Evolutionary conservation across 2,329 filamentous ascomycete species (phyloP).

Genomic region (Bipolaris victoriae): DNA sequence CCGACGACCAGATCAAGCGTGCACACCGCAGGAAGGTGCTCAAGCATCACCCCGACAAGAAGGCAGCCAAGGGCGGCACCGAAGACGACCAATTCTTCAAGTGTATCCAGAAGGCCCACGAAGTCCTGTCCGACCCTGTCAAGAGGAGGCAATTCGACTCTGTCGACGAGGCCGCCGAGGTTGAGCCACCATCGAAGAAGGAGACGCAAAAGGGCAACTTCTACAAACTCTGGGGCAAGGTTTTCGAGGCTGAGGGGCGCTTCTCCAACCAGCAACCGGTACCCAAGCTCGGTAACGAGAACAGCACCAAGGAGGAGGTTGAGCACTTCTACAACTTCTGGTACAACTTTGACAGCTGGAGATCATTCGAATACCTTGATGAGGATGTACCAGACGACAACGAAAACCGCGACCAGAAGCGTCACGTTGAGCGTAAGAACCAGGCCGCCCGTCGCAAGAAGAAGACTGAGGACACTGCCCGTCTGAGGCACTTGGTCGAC

Average conservation of each 20-base stretch:
- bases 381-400: constrained; percentile 99
- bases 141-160: constrained; percentile 96
- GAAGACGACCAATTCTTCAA: constrained; percentile 99
- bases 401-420: constrained; percentile 98
- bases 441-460: constrained; percentile 97
- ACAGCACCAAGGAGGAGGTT: constrained; percentile 85
- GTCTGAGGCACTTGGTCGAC: constrained; percentile 88
- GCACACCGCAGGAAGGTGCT: constrained; percentile 99
- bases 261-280: constrained; percentile 94
- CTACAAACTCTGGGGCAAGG: constrained; percentile 91
- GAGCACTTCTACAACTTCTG: constrained; percentile 99
- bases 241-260: constrained; percentile 89
- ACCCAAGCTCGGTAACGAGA: constrained; percentile 81
- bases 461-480: constrained; percentile 96
- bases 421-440: constrained; percentile 98
- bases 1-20: constrained; percentile 97
- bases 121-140: constrained; percentile 88
- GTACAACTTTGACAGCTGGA: constrained; percentile 99
- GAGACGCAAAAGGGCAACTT: constrained; percentile 83
- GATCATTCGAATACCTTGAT: constrained; percentile 96
- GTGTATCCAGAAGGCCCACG: constrained; percentile 98
- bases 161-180: constrained; percentile 90
- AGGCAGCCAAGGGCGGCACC: constrained; percentile 82
- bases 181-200: constrained; percentile 93
- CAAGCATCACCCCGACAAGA: constrained; percentile 98